Evolutionary conservation across 495 filamentous ascomycete species (phyloP), one percentile per base, ranked within the genome.

Genomic region (Neurospora sp.): DNA sequence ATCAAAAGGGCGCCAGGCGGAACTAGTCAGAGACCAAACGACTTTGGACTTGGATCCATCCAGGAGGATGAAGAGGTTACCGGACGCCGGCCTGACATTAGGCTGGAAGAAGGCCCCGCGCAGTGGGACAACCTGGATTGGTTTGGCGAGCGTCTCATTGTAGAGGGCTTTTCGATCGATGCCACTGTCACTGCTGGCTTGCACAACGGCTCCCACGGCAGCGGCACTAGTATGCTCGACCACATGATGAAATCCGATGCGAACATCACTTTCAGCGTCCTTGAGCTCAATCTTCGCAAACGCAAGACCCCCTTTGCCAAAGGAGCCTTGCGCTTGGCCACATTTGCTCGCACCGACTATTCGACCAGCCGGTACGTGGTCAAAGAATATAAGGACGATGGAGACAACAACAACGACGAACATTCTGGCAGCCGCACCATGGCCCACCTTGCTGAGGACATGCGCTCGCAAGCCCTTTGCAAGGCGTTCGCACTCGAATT

Each of bases 401-500:
- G 73, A 7, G 39, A 39, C 8, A 7, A n/a, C 0, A 16, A 44
- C 7, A 18, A 44, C 18, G 41, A 18, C 40, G 40, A 4, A 11
- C 10, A 5, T 41, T 42, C n/a, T 39, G 12, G 10, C 46, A 1
- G 2, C 9, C 46, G 1, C 20, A 14, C 4, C 5, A 71, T 82
- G 2, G 78, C 77, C 10, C 73, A 82, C 35, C 48, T 82, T 4
- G 79, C 72, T 40, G 80, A 82, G 31, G 82, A 82, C 69, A 82
- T 83, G 82, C 75, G 79, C 31, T 35, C 12, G 10, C 82, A 82
- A 72, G 81, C 79, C 3, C 74, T 83, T 1, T 81, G 79, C 76
- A 82, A 82, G 71, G 79, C 81, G 4, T 83, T 83, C 44, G 82
- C 82, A 0, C 79, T 82, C 71, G 82, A 84, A 69, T 84, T 83